A percentile compares a stretch with the other conserved stretches of the same genome.
Conservation (phyloP, 352 stramenopile species). For the Pythium vanterpoolii region DNA sequence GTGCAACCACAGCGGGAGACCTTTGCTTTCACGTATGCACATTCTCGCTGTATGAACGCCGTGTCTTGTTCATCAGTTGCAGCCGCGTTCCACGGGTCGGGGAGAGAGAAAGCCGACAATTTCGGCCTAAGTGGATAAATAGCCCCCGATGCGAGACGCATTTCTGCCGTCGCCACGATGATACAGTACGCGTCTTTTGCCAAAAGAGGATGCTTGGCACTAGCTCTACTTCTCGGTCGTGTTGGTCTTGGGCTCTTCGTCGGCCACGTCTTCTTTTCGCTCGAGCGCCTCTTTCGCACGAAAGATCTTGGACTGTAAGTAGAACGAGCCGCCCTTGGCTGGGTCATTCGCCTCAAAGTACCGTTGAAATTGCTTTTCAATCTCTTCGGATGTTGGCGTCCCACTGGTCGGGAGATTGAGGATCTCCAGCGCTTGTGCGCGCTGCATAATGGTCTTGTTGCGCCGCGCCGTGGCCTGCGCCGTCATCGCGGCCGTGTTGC, state of each 20-base stretch:
- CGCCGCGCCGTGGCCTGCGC: slow-evolving; percentile 51
- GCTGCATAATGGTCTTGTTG: slow-evolving; percentile 83
- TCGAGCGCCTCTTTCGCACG: slow-evolving; percentile 87
- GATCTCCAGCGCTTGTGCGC: slow-evolving; percentile 74
- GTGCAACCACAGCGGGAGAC: neutral
- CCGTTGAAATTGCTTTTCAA: slow-evolving; percentile 83
- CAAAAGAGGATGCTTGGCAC: neutral
- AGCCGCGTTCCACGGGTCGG: slow-evolving; percentile 17
- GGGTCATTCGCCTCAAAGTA: slow-evolving; percentile 90
- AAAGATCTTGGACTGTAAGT: slow-evolving; percentile 92
- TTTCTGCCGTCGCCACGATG: neutral
- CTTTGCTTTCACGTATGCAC: neutral
- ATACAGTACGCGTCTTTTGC: neutral
- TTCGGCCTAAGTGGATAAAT: slow-evolving; percentile 28
- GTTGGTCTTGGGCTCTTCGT: slow-evolving; percentile 22
- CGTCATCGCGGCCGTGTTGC: slow-evolving; percentile 65
- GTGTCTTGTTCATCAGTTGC: too few species aligned
- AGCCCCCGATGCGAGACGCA: slow-evolving; percentile 19
- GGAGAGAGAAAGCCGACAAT: slow-evolving; percentile 25
- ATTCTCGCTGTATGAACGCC: neutral
- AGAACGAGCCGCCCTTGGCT: slow-evolving; percentile 89
- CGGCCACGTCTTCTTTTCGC: slow-evolving; percentile 26
- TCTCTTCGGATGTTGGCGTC: slow-evolving; percentile 48
- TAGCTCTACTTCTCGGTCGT: slow-evolving; percentile 13
- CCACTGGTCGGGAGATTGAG: slow-evolving; percentile 72